Base-by-base conservation (phyloP, 2,329 filamentous ascomycete species). In the Paecilomyces sp. region DNA sequence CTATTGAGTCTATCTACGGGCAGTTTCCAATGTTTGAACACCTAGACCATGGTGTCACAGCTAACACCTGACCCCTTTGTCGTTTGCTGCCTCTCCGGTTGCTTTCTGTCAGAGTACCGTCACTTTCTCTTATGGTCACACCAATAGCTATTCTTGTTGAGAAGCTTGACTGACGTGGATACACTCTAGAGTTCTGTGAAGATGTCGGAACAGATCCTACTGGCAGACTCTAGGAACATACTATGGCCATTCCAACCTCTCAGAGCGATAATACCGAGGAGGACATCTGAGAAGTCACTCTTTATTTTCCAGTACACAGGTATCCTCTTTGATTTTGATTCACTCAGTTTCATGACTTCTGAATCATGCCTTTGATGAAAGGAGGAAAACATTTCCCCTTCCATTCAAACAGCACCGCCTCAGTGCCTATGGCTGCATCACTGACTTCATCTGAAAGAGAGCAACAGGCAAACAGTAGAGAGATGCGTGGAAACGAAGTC, bases 381-480 rank as follows among this genome's bases (percentile, higher is more conserved):
- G 22, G 8, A 56, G n/a, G 22, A n/a, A 22, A 56, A 24, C 24
- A 34, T 9, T 41, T 57, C 31, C 24, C 31, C 64, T 65, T 62
- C 60, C 18, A 58, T 59, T 57, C 52, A 57, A 58, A 56, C 58
- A 57, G 30, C 57, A 58, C 4, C 18, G 12, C 47, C 22, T 22
- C 47, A 51, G 22, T 50, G 22, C 3, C 24, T 51, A 54, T 59
- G 54, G 54, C 47, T 54, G 57, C 57, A 51, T 62, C 51, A 31
- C 59, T 61, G 56, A 60, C 55, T 57, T 64, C 56, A 58, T 61
- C 55, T 50, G 55, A 60, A 51, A 57, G 36, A 4, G 8, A 61
- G 11, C 47, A n/a, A 15, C 53, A 13, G 13, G 61, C 58, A 60
- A 31, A 50, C n/a, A 54, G 28, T 18, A 18, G n/a, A 47, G 3